A percentile compares a stretch with the other conserved stretches of the same genome.
phyloP scores from a whole-genome alignment of 495 filamentous ascomycete genomes.

The Pyrenula massariospora region DNA sequence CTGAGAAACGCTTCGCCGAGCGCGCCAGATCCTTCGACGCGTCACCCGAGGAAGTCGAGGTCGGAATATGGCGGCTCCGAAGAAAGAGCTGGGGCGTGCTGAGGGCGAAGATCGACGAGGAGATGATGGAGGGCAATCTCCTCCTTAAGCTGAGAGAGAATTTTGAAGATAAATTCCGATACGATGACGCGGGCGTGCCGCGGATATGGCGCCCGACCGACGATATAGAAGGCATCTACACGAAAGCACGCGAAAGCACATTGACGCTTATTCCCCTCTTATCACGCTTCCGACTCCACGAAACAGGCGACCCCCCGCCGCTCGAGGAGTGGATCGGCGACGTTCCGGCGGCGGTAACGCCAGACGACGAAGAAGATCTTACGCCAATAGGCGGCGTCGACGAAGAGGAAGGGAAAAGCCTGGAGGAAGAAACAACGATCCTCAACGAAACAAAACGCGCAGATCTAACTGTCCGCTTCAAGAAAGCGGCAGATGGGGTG shows the following conservation, averaged over 20 bases:
- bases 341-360: constrained; percentile 60
- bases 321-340: constrained; percentile 71
- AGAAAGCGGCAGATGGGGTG: constrained; percentile 92
- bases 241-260: constrained; percentile 80
- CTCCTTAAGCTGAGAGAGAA: constrained; percentile 93
- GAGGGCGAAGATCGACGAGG: constrained; percentile 84
- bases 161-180: constrained; percentile 98
- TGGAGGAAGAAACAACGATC: constrained; percentile 94
- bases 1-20: constrained; percentile 73
- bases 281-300: constrained; percentile 63
- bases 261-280: constrained; percentile 81
- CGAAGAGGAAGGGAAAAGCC: constrained; percentile 72
- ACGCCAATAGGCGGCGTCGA: constrained; percentile 79
- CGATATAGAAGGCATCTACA: constrained; percentile 93
- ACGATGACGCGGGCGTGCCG: constrained; percentile 89
- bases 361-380: constrained; percentile 83
- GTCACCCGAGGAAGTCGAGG: constrained; percentile 77
- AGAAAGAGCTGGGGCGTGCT: constrained; percentile 90
- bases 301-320: constrained; percentile 63
- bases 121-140: constrained; percentile 95
- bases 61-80: constrained; percentile 84
- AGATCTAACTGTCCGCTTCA: constrained; percentile 88
- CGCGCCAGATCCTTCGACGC: constrained; percentile 89
- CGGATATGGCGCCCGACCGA: constrained; percentile 95
- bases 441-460: constrained; percentile 76